Evolutionary conservation across 1,284 basidiomycete species (phyloP), one percentile per base, ranked within the genome.

Genomic region (Hypsizygus ulmarius): DNA sequence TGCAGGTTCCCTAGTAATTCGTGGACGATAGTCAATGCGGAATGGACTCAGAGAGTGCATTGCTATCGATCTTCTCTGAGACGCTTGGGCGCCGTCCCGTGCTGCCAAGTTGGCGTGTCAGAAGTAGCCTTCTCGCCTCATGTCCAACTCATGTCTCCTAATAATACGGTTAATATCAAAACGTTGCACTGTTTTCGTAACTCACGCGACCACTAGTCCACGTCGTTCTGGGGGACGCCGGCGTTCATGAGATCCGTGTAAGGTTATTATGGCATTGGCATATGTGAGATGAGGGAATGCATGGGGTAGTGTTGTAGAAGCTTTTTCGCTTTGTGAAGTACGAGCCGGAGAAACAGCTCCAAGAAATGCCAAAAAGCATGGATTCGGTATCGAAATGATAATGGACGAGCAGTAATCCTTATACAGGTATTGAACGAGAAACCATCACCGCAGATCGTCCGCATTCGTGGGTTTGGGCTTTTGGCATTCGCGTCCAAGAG

Each of bases 131-230:
- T 21, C 10, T 14, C 21, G 21, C 21, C 21, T 25, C 21, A 25
- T 25, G 21, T 25, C 7, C 21, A 35, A 39, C 38, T 40, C 34
- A 19, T 41, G 38, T 34, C 33, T 25, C 45, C 19, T 36, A 35
- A 40, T 27, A 32, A 19, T 39, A 46, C 12, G 45, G 19, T 12
- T 11, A 7, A 21, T 47, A 47, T 41, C 39, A 41, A 41, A 47
- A 41, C 39, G 39, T 47, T 42, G 39, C 38, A 34, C 7, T 3
- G 30, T 35, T 32, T 47, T 47, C 45, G 32, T 36, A n/a, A 39
- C 45, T 40, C 45, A 47, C 45, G 33, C 33, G 45, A 39, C 45
- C 39, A 40, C 14, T 30, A 11, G 3, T 21, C 44, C 36, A 45
- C 18, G 30, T 27, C 25, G 44, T 37, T 12, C 21, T 21, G 21